Evolutionary conservation across 78 protist species (phyloP), one percentile per base, ranked within the genome.

Genomic region (Dictyostelium discoideum): DNA sequence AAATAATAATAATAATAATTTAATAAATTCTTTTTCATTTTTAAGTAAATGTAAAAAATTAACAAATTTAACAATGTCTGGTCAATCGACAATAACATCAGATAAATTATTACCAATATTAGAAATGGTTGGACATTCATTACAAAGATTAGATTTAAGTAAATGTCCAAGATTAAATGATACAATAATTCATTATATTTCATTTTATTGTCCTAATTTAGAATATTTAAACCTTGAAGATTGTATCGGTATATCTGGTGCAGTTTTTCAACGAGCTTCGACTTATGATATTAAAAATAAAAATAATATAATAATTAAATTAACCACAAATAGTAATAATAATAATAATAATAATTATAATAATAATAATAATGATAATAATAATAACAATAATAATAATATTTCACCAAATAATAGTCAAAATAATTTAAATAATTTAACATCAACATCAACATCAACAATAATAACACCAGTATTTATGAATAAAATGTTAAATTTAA

Each of bases 231-330:
- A 46, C 3, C 65, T 85, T 11, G 60, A 72, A 22, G 92, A 85
- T 24, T 85, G 92, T 60, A 72, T 72, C 46, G 92, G 92, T 69
- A 73, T 85, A 73, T 67, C 65, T 24, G 92, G 92, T 72, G 39
- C 92, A 4, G 82, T 85, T 40, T 85, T 85, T 44, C 92, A 85
- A 42, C 42, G 92, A 29, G 26, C 92, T 5, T 65, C 74, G 24
- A 65, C 14, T 9, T 65, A 65, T 65, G 74, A 65, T 65, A 22
- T 24, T 65, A 65, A 24, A 65, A 65, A 65, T 65, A 65, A 65
- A 24, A 65, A 65, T n/a, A 63, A 63, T 63, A 63, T n/a, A 18
- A 65, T 24, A 18, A 65, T 24, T 65, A 5, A 65, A 14, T 42
- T 42, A 42, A 72, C 44, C 57, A 22, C 3, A 5, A 67, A 0